phyloP scores from a whole-genome alignment of 495 filamentous ascomycete species.

The Staphylotrichum longicolle region DNA sequence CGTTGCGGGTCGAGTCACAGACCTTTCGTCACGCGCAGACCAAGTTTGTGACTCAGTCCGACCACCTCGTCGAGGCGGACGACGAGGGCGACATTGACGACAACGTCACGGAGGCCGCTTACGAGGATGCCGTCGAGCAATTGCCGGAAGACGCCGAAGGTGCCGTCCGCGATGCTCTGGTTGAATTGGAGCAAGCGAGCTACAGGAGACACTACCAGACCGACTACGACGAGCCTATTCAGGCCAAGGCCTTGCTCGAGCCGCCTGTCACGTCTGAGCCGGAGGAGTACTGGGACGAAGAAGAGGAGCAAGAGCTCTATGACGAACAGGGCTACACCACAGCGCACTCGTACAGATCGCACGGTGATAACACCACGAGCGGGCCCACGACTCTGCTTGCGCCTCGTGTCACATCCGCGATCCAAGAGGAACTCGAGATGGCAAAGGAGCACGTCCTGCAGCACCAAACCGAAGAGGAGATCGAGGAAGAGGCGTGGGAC shows the following conservation, averaged over 20 bases:
- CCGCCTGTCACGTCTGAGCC: conserved; percentile 47
- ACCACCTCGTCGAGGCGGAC: conserved; percentile 27
- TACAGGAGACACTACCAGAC: conserved; percentile 5
- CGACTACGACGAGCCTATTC: conserved; percentile 11
- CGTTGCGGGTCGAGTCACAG: conserved; percentile 33
- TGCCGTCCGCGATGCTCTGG: conserved; percentile 10
- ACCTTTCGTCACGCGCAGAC: conserved; percentile 35
- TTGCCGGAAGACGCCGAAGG: conserved; percentile 24
- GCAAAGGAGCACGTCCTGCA: conserved; percentile 67
- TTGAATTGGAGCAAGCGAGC: conserved; percentile 7
- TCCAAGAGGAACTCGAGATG: conserved; percentile 62
- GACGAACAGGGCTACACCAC: conserved; percentile 82
- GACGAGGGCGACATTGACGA: conserved; percentile 32
- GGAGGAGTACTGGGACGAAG: conserved; percentile 75
- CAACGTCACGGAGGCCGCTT: conserved; percentile 39
- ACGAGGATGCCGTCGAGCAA: conserved; percentile 46
- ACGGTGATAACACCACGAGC: conserved; percentile 78
- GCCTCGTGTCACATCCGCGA: conserved; percentile 62
- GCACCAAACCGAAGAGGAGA: conserved; percentile 53
- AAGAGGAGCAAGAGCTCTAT: conserved; percentile 64
- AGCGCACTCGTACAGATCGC: conserved; percentile 67
- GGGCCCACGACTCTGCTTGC: conserved; percentile 67
- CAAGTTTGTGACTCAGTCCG: conserved; percentile 28
- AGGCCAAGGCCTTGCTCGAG: conserved; percentile 25
- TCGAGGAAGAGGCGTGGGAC: conserved; percentile 86